Conservation (phyloP, 495 filamentous ascomycete genomes). For the Podospora didyma region DNA sequence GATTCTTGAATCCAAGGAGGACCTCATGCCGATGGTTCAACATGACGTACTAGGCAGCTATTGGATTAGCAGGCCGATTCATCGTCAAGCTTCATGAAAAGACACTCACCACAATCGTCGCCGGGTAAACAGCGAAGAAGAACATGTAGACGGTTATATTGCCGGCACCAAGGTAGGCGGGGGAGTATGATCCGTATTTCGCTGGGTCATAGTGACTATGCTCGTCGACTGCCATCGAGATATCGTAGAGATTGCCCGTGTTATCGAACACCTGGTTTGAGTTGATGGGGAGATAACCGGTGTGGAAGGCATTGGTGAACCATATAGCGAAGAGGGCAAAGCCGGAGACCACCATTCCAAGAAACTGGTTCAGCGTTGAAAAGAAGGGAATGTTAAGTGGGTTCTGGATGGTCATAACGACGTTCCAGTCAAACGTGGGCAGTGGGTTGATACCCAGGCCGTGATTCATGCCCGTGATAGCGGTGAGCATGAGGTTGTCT, state of each 20-base stretch:
- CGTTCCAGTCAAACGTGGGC: constrained; percentile 39
- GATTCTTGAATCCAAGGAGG: constrained; percentile 27
- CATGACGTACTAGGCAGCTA: constrained; percentile 15
- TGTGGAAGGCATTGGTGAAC: constrained; percentile 32
- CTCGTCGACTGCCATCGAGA: constrained; percentile 26
- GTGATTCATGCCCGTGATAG: constrained; percentile 31
- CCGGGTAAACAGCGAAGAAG: constrained; percentile 38
- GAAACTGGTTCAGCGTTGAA: constrained; percentile 32
- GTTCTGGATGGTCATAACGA: constrained; percentile 22
- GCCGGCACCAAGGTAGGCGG: constrained; percentile 30
- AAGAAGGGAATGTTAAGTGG: constrained; percentile 39
- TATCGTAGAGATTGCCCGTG: constrained; percentile 28
- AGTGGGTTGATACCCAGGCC: constrained; percentile 36
- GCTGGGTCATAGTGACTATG: constrained; percentile 28
- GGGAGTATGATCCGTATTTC: constrained; percentile 35
- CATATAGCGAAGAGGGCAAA: constrained; percentile 30
- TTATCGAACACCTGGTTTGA: constrained; percentile 33
- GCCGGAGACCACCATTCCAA: constrained; percentile 22
- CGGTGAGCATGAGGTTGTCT: constrained; percentile 27
- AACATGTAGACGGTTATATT: constrained; percentile 30
- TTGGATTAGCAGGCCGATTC: not conserved
- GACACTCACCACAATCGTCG: constrained; percentile 21
- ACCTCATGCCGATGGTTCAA: constrained; percentile 38
- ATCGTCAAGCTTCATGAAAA: not conserved
- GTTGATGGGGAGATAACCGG: constrained; percentile 35